Conservation (phyloP, 2,329 filamentous ascomycete genomes). For the Colletotrichum filicis region DNA sequence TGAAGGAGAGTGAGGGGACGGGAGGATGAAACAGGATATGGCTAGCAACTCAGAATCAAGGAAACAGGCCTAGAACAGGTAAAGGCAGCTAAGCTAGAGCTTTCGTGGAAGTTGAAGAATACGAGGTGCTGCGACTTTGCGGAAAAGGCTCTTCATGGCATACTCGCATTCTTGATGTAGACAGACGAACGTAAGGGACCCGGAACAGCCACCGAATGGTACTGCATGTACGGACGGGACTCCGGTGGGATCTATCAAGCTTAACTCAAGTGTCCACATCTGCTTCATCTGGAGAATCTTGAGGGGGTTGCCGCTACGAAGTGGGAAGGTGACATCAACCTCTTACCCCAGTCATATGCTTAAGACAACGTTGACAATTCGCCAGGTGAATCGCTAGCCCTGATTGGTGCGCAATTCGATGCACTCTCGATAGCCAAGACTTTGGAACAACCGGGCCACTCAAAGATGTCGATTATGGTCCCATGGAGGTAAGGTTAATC, state of each 20-base stretch:
- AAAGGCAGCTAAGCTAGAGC: not conserved
- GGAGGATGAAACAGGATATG: not conserved
- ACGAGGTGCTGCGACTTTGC: not conserved
- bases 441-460: not conserved
- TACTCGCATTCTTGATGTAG: not conserved
- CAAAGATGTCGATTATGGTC: not conserved
- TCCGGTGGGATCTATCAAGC: not conserved
- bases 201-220: not conserved
- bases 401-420: slow-evolving; percentile 10
- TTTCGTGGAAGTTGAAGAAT: not conserved
- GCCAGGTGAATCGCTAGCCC: not conserved
- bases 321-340: slow-evolving; percentile 13
- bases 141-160: not conserved
- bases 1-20: not conserved
- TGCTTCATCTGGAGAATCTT: too few species aligned
- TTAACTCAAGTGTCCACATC: too few species aligned
- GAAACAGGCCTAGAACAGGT: not conserved
- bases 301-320: not conserved
- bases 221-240: slow-evolving; percentile 4
- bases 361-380: too few species aligned
- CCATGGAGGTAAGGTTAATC: too few species aligned
- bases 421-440: not conserved
- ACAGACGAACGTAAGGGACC: not conserved
- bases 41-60: not conserved
- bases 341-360: too few species aligned